Conservation (phyloP, 768 basidiomycete genomes). For the Agaricus subrufescens region DNA sequence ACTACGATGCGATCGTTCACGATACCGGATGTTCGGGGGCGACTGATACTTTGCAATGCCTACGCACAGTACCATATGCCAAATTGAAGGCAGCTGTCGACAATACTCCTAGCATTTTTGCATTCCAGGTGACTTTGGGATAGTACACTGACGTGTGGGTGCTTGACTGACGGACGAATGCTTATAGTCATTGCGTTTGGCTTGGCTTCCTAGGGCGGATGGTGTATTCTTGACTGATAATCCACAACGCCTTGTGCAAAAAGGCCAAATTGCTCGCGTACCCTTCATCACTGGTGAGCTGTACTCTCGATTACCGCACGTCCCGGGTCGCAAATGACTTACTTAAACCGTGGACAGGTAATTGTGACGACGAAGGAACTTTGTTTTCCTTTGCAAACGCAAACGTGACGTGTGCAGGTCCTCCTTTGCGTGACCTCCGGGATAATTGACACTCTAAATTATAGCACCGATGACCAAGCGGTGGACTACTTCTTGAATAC, state of each 20-base stretch:
- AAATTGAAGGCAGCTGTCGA: slow-evolving; percentile 35
- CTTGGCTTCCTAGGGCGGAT: slow-evolving; percentile 48
- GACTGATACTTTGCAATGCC: slow-evolving; percentile 35
- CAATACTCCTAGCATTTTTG: slow-evolving; percentile 30
- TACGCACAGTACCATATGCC: slow-evolving; percentile 32
- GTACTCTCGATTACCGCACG: not conserved
- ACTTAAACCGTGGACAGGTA: slow-evolving; percentile 23
- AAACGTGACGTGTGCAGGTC: slow-evolving; percentile 40
- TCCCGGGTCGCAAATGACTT: not conserved
- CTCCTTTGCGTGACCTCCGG: not conserved
- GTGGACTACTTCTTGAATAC: slow-evolving; percentile 17
- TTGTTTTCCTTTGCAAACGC: slow-evolving; percentile 44
- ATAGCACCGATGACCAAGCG: slow-evolving; percentile 20
- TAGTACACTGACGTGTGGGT: not conserved
- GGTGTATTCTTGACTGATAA: slow-evolving; percentile 43
- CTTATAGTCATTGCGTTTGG: slow-evolving; percentile 34
- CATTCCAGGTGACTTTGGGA: slow-evolving; percentile 28
- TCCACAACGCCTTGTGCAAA: slow-evolving; percentile 35
- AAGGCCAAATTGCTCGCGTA: slow-evolving; percentile 42
- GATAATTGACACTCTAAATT: not conserved
- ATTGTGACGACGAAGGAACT: slow-evolving; percentile 62
- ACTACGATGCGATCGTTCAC: slow-evolving; percentile 38
- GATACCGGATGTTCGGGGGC: slow-evolving; percentile 25
- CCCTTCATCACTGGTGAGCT: slow-evolving; percentile 41
- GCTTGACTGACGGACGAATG: slow-evolving; percentile 27